Percentiles rank a stretch among this genome's conserved stretches.
phyloP scores from a whole-genome alignment of 768 basidiomycete species.

The Xerocomellus chrysenteron region DNA sequence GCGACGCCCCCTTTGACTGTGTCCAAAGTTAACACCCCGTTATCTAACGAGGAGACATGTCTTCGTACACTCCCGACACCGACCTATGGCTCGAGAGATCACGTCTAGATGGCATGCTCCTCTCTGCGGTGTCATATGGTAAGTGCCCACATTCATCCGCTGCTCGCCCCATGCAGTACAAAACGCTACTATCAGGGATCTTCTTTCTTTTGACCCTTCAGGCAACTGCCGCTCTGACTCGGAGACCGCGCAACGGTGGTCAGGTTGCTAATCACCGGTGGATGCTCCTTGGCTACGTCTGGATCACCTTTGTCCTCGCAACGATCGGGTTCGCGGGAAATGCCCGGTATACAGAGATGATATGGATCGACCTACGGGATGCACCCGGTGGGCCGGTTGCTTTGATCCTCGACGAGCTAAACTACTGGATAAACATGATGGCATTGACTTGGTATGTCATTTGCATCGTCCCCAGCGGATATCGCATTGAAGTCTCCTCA shows the following conservation, averaged over 20 bases:
- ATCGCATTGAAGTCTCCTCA: background rate
- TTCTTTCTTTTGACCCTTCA: constrained; percentile 24
- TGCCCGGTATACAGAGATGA: constrained; percentile 29
- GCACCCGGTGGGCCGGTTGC: constrained; percentile 13
- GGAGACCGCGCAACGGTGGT: background rate
- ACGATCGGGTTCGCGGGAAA: constrained; percentile 27
- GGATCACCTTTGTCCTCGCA: constrained; percentile 27
- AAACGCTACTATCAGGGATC: constrained; percentile 13
- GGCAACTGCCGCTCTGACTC: constrained; percentile 7
- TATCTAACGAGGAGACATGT: constrained; percentile 7
- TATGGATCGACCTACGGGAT: constrained; percentile 33
- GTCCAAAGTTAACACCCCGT: background rate
- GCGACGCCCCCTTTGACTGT: background rate
- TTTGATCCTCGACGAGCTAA: constrained; percentile 12
- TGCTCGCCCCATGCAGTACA: background rate
- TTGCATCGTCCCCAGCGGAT: background rate
- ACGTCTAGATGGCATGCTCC: constrained; percentile 23
- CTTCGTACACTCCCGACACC: constrained; percentile 16
- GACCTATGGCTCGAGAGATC: constrained; percentile 30
- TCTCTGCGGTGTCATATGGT: constrained; percentile 24
- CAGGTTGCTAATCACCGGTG: background rate
- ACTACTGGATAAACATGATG: constrained; percentile 21
- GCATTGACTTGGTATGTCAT: constrained; percentile 17
- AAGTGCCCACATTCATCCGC: background rate
- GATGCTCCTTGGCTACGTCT: constrained; percentile 20